Evolutionary conservation across 164 flowering plant genomes (phyloP).

Genomic region (Magnolia sinica): DNA sequence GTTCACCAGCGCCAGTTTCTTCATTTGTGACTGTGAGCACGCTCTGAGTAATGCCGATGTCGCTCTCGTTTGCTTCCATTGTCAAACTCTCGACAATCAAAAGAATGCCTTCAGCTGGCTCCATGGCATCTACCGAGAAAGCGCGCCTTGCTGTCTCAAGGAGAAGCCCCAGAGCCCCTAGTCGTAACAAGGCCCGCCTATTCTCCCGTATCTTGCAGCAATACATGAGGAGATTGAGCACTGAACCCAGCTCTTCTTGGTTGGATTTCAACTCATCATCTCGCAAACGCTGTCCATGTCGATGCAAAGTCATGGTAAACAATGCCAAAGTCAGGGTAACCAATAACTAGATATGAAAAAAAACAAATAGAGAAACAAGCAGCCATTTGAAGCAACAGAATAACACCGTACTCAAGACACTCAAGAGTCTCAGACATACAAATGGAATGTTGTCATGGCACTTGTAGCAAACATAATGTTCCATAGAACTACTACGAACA

Average conservation of each 20-base stretch:
- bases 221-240: constrained; percentile 85
- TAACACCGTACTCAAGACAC: too few species aligned
- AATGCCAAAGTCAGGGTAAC: neutral
- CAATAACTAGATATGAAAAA: too few species aligned
- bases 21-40: constrained; percentile 74
- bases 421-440: too few species aligned
- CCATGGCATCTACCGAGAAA: constrained; percentile 97
- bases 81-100: constrained; percentile 91
- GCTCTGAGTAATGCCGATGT: constrained; percentile 69
- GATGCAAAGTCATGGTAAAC: neutral
- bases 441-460: too few species aligned
- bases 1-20: constrained; percentile 81
- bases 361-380: too few species aligned
- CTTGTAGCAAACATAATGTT: too few species aligned
- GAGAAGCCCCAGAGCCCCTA: constrained; percentile 82
- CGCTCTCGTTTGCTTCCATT: constrained; percentile 94
- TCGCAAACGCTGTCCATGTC: constrained; percentile 50
- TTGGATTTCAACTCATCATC: constrained; percentile 86
- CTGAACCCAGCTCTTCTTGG: constrained; percentile 83
- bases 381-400: too few species aligned
- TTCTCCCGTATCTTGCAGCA: constrained; percentile 98
- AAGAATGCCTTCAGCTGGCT: constrained; percentile 97
- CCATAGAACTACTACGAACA: too few species aligned
- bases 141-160: constrained; percentile 98
- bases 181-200: constrained; percentile 65